phyloP scores from a whole-genome alignment of 2,329 filamentous ascomycete species.

The Plenodomus biglobosus region DNA sequence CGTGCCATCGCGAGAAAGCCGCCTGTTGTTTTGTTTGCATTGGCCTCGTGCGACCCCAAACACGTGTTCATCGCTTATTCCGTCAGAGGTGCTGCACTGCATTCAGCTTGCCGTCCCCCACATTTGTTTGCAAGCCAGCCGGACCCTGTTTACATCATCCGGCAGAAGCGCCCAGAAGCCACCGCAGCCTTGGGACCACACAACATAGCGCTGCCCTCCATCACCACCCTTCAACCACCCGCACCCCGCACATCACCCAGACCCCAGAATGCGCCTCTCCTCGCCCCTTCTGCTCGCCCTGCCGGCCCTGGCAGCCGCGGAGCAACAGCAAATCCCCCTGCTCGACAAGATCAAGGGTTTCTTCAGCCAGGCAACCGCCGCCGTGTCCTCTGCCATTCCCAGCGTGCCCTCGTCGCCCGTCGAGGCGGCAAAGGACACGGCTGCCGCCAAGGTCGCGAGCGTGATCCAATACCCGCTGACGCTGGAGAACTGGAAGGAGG shows the following conservation, averaged over 20 bases:
- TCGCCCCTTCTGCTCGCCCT: slow-evolving; percentile 55
- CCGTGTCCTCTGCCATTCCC: slow-evolving; percentile 56
- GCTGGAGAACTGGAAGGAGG: slow-evolving; percentile 70
- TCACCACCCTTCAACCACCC: slow-evolving; percentile 7
- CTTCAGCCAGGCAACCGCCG: slow-evolving; percentile 57
- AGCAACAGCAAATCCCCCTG: slow-evolving; percentile 60
- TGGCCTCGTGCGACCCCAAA: not conserved
- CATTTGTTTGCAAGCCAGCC: slow-evolving; percentile 22
- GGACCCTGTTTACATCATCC: slow-evolving; percentile 29
- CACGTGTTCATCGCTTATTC: slow-evolving; percentile 1
- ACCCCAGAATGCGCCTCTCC: slow-evolving; percentile 61
- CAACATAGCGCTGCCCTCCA: slow-evolving; percentile 1
- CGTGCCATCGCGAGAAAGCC: not conserved
- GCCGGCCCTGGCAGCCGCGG: slow-evolving; percentile 54
- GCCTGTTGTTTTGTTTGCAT: not conserved
- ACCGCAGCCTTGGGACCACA: slow-evolving; percentile 1
- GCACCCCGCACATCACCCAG: slow-evolving; percentile 29
- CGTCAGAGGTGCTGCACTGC: slow-evolving; percentile 8
- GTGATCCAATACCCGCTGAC: slow-evolving; percentile 61
- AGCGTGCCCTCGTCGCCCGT: slow-evolving; percentile 41
- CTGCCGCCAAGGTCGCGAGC: slow-evolving; percentile 55
- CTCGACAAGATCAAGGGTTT: slow-evolving; percentile 62
- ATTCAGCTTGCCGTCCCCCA: slow-evolving; percentile 6
- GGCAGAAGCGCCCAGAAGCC: slow-evolving; percentile 15
- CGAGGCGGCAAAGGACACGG: slow-evolving; percentile 55